Conservation (phyloP, 208 protist species). For the Trypanosoma conorhini region DNA sequence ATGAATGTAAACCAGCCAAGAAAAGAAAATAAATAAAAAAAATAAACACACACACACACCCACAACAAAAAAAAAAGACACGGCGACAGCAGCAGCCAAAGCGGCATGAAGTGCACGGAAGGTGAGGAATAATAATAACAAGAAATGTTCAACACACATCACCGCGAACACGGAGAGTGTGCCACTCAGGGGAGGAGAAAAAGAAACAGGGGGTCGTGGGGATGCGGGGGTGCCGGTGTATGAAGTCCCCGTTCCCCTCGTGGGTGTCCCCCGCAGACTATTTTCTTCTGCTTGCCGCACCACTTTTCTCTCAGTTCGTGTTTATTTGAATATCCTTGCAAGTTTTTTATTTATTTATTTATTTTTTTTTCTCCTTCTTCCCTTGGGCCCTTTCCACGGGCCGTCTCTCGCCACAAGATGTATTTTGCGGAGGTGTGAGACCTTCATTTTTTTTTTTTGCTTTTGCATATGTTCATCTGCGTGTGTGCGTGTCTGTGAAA, state of each 20-base stretch:
- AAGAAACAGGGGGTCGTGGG: background rate
- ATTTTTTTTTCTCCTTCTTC: background rate
- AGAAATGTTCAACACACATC: background rate
- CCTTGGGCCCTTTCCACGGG: too few relatives aligned
- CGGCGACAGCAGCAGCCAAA: too few relatives aligned
- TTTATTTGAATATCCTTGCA: background rate
- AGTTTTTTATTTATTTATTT: conserved; percentile 7
- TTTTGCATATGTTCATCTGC: too few relatives aligned
- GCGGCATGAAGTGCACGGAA: too few relatives aligned
- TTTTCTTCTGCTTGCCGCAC: conserved; percentile 9
- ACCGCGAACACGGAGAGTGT: background rate
- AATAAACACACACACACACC: background rate
- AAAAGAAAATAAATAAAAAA: conserved; percentile 12
- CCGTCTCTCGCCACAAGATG: too few relatives aligned
- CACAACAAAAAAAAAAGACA: background rate
- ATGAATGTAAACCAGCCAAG: conserved; percentile 3
- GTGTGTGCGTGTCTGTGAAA: too few relatives aligned
- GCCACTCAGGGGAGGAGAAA: background rate
- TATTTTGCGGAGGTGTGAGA: too few relatives aligned
- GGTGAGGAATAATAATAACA: background rate
- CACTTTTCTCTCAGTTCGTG: background rate
- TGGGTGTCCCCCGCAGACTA: background rate
- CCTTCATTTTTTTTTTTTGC: too few relatives aligned
- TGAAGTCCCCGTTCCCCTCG: too few relatives aligned
- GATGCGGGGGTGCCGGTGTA: background rate